Evolutionary conservation across 2,329 filamentous ascomycete species (phyloP).

Genomic region (Grosmannia huntii): DNA sequence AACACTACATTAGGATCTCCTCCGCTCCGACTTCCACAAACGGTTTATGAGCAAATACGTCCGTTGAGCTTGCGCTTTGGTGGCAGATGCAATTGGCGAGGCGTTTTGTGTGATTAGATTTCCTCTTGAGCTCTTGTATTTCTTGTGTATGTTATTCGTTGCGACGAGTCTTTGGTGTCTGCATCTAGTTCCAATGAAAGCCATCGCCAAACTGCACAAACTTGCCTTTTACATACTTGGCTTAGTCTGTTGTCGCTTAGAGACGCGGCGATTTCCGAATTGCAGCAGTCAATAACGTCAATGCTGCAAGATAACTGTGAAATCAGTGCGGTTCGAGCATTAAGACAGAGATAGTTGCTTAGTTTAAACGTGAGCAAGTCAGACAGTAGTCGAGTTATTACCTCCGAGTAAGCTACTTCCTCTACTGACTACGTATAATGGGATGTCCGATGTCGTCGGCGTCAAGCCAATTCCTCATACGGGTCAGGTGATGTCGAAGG

Average conservation of each 20-base stretch:
- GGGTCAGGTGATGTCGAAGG: neutral
- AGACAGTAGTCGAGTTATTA: no score
- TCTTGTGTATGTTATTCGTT: neutral
- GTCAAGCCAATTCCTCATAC: neutral
- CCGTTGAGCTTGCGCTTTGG: conserved; percentile 22
- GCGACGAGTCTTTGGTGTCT: neutral
- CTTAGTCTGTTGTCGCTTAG: neutral
- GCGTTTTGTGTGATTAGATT: neutral
- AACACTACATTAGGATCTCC: conserved; percentile 47
- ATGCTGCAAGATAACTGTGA: no score
- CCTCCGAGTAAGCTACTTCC: no score
- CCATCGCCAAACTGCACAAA: neutral
- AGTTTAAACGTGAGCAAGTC: no score
- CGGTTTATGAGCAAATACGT: conserved; percentile 77
- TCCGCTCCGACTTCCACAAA: conserved; percentile 94
- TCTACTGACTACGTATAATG: no score
- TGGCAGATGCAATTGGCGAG: neutral
- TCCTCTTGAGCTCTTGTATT: neutral
- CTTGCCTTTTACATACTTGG: neutral
- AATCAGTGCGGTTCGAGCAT: no score
- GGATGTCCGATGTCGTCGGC: neutral
- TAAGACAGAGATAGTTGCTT: no score
- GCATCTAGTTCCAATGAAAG: neutral
- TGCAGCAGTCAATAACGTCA: no score
- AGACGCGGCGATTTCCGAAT: no score